phyloP scores from a whole-genome alignment of 2,329 filamentous ascomycete genomes.

The Fusarium beomiforme region DNA sequence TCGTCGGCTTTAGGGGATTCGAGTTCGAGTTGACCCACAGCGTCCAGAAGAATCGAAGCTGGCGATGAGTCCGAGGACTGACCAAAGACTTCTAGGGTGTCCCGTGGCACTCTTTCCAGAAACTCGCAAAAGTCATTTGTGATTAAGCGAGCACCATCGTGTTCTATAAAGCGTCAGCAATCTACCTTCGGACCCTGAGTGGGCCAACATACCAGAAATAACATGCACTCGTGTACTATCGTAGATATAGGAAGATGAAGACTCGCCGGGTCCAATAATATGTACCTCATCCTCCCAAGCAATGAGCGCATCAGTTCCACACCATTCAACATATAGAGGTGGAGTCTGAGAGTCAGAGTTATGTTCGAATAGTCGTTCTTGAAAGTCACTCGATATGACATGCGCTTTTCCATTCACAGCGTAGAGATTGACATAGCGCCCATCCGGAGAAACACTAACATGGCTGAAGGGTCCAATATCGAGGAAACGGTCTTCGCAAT shows the following conservation, averaged over 20 bases:
- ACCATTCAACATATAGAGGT: conserved; percentile 93
- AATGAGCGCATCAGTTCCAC: conserved; percentile 92
- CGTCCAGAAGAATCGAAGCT: conserved; percentile 92
- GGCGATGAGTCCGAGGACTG: conserved; percentile 89
- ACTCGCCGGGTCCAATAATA: conserved; percentile 85
- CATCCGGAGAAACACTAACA: conserved; percentile 90
- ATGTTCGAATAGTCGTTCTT: conserved; percentile 90
- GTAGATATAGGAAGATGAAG: conserved; percentile 83
- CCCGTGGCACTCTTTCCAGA: conserved; percentile 89
- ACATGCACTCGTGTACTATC: conserved; percentile 90
- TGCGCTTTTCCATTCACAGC: conserved; percentile 86
- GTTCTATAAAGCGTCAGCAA: conserved; percentile 54
- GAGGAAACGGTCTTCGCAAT: conserved; percentile 89
- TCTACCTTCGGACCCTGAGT: too few relatives aligned
- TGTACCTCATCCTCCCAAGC: conserved; percentile 99
- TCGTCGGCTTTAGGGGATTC: conserved; percentile 98
- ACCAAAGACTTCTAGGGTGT: conserved; percentile 88
- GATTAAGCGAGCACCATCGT: conserved; percentile 88
- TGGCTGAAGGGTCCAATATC: conserved; percentile 94
- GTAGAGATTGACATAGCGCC: conserved; percentile 87
- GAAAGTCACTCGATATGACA: conserved; percentile 95
- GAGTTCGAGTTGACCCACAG: conserved; percentile 87
- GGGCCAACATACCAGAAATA: conserved; percentile 70
- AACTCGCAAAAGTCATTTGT: conserved; percentile 98
- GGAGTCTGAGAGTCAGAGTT: conserved; percentile 86